A percentile compares a stretch with the other conserved stretches of the same genome.
Evolutionary conservation across 164 flowering plant genomes (phyloP).

Genomic region (Vitis rupestris): DNA sequence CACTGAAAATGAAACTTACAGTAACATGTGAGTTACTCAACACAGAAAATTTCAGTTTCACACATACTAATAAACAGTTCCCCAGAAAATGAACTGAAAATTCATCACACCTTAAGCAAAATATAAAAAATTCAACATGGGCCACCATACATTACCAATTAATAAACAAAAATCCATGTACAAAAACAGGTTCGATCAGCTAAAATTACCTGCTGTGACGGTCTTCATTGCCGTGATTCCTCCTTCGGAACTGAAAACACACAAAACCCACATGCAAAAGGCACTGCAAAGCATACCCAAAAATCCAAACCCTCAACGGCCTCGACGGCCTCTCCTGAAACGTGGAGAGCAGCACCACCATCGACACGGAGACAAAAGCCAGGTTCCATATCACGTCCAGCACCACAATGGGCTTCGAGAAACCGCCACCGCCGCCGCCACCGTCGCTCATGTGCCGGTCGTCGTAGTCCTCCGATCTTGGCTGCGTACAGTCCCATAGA

Average conservation of each 20-base stretch:
- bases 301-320: conserved; percentile 67
- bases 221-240: conserved; percentile 12
- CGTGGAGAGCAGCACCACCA: conserved; percentile 37
- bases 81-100: no score
- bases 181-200: background rate
- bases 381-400: conserved; percentile 70
- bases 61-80: no score
- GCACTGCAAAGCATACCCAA: conserved; percentile 68
- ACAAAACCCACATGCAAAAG: conserved; percentile 61
- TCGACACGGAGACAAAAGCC: conserved; percentile 52
- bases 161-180: background rate
- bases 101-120: no score
- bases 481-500: no score
- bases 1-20: no score
- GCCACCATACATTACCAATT: background rate
- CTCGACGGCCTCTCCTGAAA: conserved; percentile 47
- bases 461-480: no score
- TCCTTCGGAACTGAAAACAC: conserved; percentile 35
- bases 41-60: no score
- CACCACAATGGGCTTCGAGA: conserved; percentile 45
- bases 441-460: no score
- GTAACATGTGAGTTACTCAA: no score
- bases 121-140: no score
- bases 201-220: conserved; percentile 27
- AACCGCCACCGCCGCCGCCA: conserved; percentile 7